Evolutionary conservation across 306 rosid genomes (phyloP).

Genomic region (Psophocarpus tetragonolobus): DNA sequence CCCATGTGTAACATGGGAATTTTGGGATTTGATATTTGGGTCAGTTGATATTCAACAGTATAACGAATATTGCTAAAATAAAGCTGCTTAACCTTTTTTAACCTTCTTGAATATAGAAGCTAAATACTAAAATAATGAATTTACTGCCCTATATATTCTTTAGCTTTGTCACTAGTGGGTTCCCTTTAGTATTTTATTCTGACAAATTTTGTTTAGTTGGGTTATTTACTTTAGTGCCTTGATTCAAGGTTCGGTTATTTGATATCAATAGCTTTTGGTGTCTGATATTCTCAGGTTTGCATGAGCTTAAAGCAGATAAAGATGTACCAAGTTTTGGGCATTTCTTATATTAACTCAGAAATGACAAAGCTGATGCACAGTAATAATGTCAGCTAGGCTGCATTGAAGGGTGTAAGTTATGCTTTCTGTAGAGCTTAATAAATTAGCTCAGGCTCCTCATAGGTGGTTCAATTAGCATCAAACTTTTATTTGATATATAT

Average conservation of each 20-base stretch:
- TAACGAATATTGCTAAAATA: background rate
- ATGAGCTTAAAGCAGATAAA: background rate
- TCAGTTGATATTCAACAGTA: background rate
- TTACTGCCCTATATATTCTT: background rate
- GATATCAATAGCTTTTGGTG: background rate
- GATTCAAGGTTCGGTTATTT: slow-evolving; percentile 10
- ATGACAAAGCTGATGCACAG: background rate
- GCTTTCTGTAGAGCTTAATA: background rate
- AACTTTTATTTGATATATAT: background rate
- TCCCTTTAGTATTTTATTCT: background rate
- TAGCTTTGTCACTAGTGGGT: background rate
- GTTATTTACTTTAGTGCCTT: background rate
- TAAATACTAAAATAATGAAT: background rate
- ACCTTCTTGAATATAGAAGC: background rate
- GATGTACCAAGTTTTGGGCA: slow-evolving; percentile 11
- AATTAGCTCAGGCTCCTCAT: background rate
- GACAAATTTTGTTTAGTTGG: slow-evolving; percentile 9
- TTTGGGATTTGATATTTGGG: background rate
- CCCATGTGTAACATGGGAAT: background rate
- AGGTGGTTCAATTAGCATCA: background rate
- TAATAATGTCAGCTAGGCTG: slow-evolving; percentile 17
- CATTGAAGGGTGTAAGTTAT: background rate
- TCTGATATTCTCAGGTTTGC: slow-evolving; percentile 27
- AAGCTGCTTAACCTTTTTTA: background rate
- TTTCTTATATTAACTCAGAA: background rate